Percentiles rank a stretch among this genome's conserved stretches.
Evolutionary conservation across 2,329 filamentous ascomycete species (phyloP).

Genomic region (Microdochium paspali): DNA sequence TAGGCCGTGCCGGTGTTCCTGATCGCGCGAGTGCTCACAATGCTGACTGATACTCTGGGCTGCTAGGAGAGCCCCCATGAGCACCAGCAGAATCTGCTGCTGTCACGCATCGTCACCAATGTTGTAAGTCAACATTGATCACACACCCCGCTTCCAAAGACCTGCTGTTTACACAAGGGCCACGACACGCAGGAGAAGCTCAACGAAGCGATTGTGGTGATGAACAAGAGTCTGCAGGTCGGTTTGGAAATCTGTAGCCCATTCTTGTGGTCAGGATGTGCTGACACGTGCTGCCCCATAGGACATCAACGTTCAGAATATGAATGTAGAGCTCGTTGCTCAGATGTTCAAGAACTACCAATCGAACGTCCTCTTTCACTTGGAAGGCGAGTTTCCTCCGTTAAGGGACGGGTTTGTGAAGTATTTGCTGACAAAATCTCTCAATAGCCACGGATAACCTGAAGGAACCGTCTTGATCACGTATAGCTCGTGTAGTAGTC

Average conservation of each 20-base stretch:
- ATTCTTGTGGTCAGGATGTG: no score
- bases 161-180: conserved; percentile 5
- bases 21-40: no score
- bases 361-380: conserved; percentile 91
- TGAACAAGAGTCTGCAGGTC: conserved; percentile 89
- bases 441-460: conserved; percentile 68
- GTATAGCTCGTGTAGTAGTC: not conserved
- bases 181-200: conserved; percentile 68
- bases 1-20: no score
- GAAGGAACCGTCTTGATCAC: conserved; percentile 59
- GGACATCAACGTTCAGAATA: conserved; percentile 98
- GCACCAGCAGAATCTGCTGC: conserved; percentile 87
- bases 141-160: conserved; percentile 5
- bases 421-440: fast-evolving
- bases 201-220: conserved; percentile 83
- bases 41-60: no score
- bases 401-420: no score
- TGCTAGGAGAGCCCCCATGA: conserved; percentile 93
- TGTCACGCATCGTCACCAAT: conserved; percentile 94
- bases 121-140: conserved; percentile 54
- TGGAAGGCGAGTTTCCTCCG: conserved; percentile 61
- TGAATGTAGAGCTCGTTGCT: conserved; percentile 95
- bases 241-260: no score
- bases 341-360: conserved; percentile 99
- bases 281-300: conserved; percentile 24